phyloP scores from a whole-genome alignment of 1,284 basidiomycete species.

The Cryptococcus depauperatus region DNA sequence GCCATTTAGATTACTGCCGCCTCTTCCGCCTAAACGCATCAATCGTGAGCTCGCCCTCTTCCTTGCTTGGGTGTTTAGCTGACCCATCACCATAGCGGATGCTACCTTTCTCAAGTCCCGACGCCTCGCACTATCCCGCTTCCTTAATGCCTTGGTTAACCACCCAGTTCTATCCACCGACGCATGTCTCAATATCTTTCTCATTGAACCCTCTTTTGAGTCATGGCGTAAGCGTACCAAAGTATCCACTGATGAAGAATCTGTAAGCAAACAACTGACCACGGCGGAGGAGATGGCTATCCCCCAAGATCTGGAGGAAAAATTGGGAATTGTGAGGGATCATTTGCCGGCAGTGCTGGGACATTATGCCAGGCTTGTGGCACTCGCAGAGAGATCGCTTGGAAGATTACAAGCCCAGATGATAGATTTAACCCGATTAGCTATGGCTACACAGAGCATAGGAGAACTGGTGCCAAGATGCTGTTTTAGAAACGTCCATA shows the following conservation, averaged over 20 bases:
- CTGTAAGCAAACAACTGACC: slow-evolving; percentile 67
- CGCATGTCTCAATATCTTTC: slow-evolving; percentile 68
- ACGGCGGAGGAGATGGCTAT: slow-evolving; percentile 81
- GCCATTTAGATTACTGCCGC: slow-evolving; percentile 84
- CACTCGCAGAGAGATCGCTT: slow-evolving; percentile 72
- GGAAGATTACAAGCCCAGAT: slow-evolving; percentile 78
- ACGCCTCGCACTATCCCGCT: slow-evolving; percentile 74
- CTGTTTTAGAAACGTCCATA: slow-evolving; percentile 32
- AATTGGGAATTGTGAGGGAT: slow-evolving; percentile 63
- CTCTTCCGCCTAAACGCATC: slow-evolving; percentile 80
- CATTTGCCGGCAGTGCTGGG: slow-evolving; percentile 69
- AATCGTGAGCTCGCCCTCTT: slow-evolving; percentile 55
- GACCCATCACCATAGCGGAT: slow-evolving; percentile 53
- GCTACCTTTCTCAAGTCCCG: slow-evolving; percentile 81
- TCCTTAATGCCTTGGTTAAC: slow-evolving; percentile 71
- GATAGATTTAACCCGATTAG: slow-evolving; percentile 70
- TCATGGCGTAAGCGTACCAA: slow-evolving; percentile 62
- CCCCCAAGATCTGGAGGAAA: slow-evolving; percentile 81
- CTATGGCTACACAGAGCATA: slow-evolving; percentile 69
- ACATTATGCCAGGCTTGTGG: slow-evolving; percentile 73
- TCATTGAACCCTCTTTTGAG: slow-evolving; percentile 73
- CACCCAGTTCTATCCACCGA: slow-evolving; percentile 85
- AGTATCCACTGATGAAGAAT: slow-evolving; percentile 74
- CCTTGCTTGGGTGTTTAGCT: background rate
- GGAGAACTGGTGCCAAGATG: slow-evolving; percentile 51